A percentile compares a stretch with the other conserved stretches of the same genome.
phyloP scores from a whole-genome alignment of 805 yeast species.

The Candida koratica region DNA sequence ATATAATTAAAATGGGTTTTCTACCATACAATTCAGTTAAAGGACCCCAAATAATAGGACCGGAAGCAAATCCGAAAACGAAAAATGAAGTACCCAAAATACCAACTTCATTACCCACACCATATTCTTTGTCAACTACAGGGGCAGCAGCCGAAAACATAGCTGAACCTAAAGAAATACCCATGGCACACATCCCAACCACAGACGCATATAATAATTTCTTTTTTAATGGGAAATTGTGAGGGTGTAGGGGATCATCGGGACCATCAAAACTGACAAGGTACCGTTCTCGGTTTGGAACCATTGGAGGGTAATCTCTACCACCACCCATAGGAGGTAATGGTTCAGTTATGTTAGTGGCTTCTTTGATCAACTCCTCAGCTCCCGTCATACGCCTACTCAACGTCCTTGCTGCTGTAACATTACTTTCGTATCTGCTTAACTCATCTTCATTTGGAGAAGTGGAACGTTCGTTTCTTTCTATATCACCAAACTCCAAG shows the following conservation, averaged over 20 bases:
- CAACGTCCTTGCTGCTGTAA: conserved; percentile 18
- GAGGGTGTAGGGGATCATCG: conserved; percentile 75
- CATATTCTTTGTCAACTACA: conserved; percentile 45
- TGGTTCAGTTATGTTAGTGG: conserved; percentile 24
- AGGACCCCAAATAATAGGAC: conserved; percentile 79
- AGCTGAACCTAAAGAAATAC: conserved; percentile 77
- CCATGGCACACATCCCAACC: conserved; percentile 31
- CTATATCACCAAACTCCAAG: not conserved
- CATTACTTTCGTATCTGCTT: conserved; percentile 22
- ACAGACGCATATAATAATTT: conserved; percentile 23
- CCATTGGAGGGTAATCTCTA: conserved; percentile 57
- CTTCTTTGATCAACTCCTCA: conserved; percentile 25
- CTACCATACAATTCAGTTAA: conserved; percentile 33
- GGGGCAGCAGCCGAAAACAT: conserved; percentile 63
- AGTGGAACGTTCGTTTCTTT: conserved; percentile 8
- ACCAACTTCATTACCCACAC: conserved; percentile 65
- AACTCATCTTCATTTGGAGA: conserved; percentile 20
- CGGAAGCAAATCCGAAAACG: conserved; percentile 91
- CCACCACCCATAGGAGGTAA: conserved; percentile 60
- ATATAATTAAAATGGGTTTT: conserved; percentile 40
- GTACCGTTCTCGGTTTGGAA: conserved; percentile 53
- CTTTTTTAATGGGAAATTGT: conserved; percentile 56
- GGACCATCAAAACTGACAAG: conserved; percentile 75
- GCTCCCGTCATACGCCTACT: conserved; percentile 26
- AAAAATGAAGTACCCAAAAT: conserved; percentile 72